These are phyloP conservation scores for Colletotrichum trifolii DNA, from an alignment of 2,329 filamentous ascomycete genomes.

Conservation along the genomic window DNA sequence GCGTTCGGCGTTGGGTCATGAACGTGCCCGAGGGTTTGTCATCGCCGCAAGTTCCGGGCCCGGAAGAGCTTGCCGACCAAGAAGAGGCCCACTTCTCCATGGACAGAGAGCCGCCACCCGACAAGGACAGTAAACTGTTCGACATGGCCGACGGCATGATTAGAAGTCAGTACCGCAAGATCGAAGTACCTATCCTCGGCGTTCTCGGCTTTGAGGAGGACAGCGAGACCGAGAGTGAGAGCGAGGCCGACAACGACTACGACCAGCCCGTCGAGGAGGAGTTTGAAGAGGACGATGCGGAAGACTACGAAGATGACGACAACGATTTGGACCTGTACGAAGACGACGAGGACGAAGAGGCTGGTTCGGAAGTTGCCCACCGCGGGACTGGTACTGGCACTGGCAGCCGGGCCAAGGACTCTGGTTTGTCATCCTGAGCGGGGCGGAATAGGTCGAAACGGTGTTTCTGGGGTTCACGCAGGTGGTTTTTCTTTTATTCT, in stretches of 20 bases:
- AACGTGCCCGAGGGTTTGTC: conserved; percentile 49
- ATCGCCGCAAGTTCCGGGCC: conserved; percentile 44
- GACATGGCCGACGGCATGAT: conserved; percentile 59
- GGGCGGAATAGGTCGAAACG: neutral
- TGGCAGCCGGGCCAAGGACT: conserved; percentile 33
- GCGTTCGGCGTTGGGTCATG: conserved; percentile 57
- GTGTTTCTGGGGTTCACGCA: conserved; percentile 1
- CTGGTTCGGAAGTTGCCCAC: conserved; percentile 31
- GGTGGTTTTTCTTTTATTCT: neutral
- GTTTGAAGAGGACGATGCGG: conserved; percentile 42
- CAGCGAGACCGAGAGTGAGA: conserved; percentile 53
- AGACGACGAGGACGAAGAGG: conserved; percentile 35
- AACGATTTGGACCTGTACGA: conserved; percentile 37
- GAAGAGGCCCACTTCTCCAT: conserved; percentile 55
- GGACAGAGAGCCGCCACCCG: conserved; percentile 50
- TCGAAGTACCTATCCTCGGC: conserved; percentile 59
- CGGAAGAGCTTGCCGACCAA: conserved; percentile 46
- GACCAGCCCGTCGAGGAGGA: conserved; percentile 43
- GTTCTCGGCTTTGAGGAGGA: conserved; percentile 57
- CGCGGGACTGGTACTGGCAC: conserved; percentile 35
- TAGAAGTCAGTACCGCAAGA: conserved; percentile 58
- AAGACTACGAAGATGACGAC: conserved; percentile 41
- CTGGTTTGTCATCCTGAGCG: conserved; percentile 34
- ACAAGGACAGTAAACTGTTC: conserved; percentile 57
- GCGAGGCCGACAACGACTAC: conserved; percentile 40